A percentile compares a stretch with the other conserved stretches of the same genome.
phyloP scores from a whole-genome alignment of 805 yeast genomes.

The Cyberlindnera nakhonratchasimensis region DNA sequence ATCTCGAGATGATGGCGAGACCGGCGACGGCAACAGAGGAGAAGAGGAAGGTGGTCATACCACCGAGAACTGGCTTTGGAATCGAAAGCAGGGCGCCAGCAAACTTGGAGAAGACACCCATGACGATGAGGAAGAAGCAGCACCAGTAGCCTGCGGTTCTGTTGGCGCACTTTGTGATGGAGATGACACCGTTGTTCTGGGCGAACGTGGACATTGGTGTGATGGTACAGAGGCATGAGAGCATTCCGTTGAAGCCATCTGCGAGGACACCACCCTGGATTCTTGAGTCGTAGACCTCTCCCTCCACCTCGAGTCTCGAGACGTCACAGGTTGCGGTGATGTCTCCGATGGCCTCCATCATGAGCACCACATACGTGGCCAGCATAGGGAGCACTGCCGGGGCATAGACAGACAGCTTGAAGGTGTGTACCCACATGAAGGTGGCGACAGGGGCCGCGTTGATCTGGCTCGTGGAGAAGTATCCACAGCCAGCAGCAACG shows the following conservation, averaged over 20 bases:
- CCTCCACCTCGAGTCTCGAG: conserved; percentile 79
- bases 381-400: conserved; percentile 84
- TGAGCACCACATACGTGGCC: conserved; percentile 75
- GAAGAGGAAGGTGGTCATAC: conserved; percentile 81
- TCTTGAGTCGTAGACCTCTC: conserved; percentile 75
- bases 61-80: conserved; percentile 79
- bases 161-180: conserved; percentile 88
- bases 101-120: conserved; percentile 87
- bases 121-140: conserved; percentile 72
- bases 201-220: conserved; percentile 94
- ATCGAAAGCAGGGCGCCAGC: conserved; percentile 87
- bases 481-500: conserved; percentile 88
- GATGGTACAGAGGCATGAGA: conserved; percentile 75
- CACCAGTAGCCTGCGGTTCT: conserved; percentile 78
- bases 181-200: conserved; percentile 92
- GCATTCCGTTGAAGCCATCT: conserved; percentile 76
- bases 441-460: conserved; percentile 76
- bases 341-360: conserved; percentile 95
- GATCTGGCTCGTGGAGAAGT: conserved; percentile 58
- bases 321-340: conserved; percentile 94
- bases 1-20: conserved; percentile 54
- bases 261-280: conserved; percentile 92
- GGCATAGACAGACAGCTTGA: conserved; percentile 70
- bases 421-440: conserved; percentile 86
- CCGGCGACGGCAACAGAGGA: conserved; percentile 77